These are phyloP conservation scores for Coniophora puteana DNA, from an alignment of 1,284 basidiomycete species.

Conservation along the genomic window DNA sequence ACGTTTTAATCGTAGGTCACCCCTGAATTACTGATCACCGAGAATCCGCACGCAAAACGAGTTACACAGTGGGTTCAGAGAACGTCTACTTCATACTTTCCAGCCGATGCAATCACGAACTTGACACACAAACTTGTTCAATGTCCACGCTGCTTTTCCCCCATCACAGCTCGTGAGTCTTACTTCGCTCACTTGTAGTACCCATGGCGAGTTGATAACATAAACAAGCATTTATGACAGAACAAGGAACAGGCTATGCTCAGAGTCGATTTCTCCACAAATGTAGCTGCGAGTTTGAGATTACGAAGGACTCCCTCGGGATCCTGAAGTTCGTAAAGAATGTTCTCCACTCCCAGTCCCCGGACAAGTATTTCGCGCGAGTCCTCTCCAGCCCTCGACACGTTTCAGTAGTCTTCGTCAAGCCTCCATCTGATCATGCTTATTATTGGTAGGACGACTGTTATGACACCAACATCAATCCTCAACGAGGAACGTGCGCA, in stretches of 20 bases:
- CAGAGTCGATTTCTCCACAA: conserved; percentile 16
- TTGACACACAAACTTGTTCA: conserved; percentile 10
- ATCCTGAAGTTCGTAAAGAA: conserved; percentile 18
- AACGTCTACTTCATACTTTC: conserved; percentile 19
- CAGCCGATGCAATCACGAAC: conserved; percentile 14
- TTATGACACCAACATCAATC: no score
- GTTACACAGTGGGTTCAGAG: conserved; percentile 10
- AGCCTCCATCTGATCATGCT: neutral
- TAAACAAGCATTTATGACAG: conserved; percentile 15
- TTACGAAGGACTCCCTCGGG: conserved; percentile 21
- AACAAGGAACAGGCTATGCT: conserved; percentile 18
- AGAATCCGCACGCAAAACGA: conserved; percentile 6
- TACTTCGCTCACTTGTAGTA: neutral
- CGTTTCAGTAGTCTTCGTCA: conserved; percentile 7
- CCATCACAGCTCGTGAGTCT: conserved; percentile 14
- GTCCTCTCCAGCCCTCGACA: neutral
- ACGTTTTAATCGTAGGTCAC: conserved; percentile 11
- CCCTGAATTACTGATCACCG: conserved; percentile 12
- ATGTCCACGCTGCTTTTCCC: conserved; percentile 18
- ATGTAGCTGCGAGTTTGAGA: conserved; percentile 16
- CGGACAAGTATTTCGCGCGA: conserved; percentile 1
- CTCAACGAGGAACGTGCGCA: no score
- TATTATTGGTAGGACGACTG: no score
- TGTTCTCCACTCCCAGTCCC: conserved; percentile 8
- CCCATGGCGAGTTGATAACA: neutral